These are phyloP conservation scores for Gracilaria caudata DNA, from an alignment of 23 red algal species.

Conservation along the genomic window DNA sequence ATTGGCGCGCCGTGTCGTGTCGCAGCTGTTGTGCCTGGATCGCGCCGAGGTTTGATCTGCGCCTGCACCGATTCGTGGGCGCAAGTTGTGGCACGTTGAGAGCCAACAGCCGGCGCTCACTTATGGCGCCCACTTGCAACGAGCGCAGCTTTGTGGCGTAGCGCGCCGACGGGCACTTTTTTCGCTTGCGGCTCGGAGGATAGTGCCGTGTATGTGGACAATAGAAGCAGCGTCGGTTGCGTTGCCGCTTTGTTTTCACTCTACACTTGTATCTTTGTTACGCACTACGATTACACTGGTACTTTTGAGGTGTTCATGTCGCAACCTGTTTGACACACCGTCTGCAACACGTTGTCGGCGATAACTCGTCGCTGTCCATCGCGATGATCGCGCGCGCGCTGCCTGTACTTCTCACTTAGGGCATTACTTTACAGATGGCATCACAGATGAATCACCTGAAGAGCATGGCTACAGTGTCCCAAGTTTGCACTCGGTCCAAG, in stretches of 20 bases:
- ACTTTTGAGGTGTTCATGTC: background rate
- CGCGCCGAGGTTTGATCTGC: constrained; percentile 69
- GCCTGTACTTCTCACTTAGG: no score
- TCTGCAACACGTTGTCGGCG: no score
- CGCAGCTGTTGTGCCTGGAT: constrained; percentile 75
- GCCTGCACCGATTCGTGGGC: constrained; percentile 73
- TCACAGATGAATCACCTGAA: no score
- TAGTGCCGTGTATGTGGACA: constrained; percentile 91
- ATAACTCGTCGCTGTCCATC: no score
- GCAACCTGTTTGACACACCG: no score
- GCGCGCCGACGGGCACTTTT: constrained; percentile 47
- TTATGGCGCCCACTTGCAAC: constrained; percentile 85
- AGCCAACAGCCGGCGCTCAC: constrained; percentile 50
- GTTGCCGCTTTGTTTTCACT: background rate
- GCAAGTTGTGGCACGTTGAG: constrained; percentile 76
- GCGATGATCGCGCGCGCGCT: no score
- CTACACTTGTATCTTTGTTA: background rate
- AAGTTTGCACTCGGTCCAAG: no score
- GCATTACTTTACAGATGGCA: no score
- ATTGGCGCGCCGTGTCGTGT: constrained; percentile 86
- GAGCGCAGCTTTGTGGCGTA: constrained; percentile 92
- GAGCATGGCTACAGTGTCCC: no score
- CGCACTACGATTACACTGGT: no score
- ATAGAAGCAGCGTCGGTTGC: constrained; percentile 50
- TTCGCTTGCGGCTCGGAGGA: constrained; percentile 95